phyloP scores from a whole-genome alignment of 148 eudicot species.

The Salicornia ramosissima region DNA sequence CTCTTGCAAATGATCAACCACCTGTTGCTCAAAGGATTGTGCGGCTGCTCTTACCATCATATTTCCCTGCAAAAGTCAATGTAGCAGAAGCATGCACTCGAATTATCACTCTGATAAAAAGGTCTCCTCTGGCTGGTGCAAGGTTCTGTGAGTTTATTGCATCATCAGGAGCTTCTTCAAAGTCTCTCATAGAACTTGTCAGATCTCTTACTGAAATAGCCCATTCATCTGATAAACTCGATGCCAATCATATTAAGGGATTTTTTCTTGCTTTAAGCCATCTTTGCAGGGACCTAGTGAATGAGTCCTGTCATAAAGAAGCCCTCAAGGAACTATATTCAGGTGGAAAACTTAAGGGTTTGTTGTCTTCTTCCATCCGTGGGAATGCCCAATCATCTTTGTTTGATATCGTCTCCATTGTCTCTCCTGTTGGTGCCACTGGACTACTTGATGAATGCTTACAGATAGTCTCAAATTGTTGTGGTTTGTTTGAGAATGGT shows the following conservation, averaged over 20 bases:
- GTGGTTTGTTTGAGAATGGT: slow-evolving; percentile 40
- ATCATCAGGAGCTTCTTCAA: slow-evolving; percentile 72
- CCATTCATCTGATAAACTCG: slow-evolving; percentile 33
- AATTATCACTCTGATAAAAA: slow-evolving; percentile 62
- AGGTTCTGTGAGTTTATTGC: slow-evolving; percentile 79
- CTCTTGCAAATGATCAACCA: slow-evolving; percentile 82
- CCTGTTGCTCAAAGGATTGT: slow-evolving; percentile 71
- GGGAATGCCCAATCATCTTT: slow-evolving; percentile 53
- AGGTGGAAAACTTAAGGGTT: slow-evolving; percentile 52
- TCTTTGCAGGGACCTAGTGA: slow-evolving; percentile 52
- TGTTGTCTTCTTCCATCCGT: slow-evolving; percentile 51
- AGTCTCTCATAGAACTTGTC: slow-evolving; percentile 60
- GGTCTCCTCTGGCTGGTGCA: slow-evolving; percentile 90
- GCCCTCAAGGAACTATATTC: slow-evolving; percentile 50
- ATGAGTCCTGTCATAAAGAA: slow-evolving; percentile 37
- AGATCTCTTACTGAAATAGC: slow-evolving; percentile 42
- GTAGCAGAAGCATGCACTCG: slow-evolving; percentile 85
- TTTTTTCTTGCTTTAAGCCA: slow-evolving; percentile 57
- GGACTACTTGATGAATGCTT: slow-evolving; percentile 60
- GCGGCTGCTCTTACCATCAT: slow-evolving; percentile 78
- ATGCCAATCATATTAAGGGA: slow-evolving; percentile 50
- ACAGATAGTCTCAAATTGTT: slow-evolving; percentile 48
- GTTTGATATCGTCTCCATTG: slow-evolving; percentile 56
- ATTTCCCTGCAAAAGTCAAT: slow-evolving; percentile 64
- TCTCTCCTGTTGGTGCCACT: slow-evolving; percentile 42